Base-by-base conservation (phyloP, 176 grass and related monocot genomes). In the Lolium rigidum region DNA sequence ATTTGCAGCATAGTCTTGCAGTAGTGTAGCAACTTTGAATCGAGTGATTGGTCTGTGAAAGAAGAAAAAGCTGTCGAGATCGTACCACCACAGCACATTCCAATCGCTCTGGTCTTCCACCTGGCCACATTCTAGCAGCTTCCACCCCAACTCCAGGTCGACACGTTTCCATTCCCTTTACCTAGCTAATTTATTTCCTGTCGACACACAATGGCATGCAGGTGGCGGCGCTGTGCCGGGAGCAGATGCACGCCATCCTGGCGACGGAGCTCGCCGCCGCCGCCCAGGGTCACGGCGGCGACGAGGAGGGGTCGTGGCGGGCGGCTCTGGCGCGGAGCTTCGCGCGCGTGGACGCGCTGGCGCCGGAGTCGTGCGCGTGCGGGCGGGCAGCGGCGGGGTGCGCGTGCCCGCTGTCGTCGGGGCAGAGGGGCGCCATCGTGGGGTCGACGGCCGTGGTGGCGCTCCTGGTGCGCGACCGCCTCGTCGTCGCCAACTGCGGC, bases 361-460 rank as follows among this genome's bases (percentile, higher is more conserved):
- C 91, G 15, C 22, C 84, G 39, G 43, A 47, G 37, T 86, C 92
- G 41, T 98, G 93, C 87, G 96, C 92, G 41, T 98, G 96, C 78
- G 96, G 95, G 0, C 80, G 66, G 7, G 73, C 84, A 10, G 55
- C 26, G 22, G 88, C 93, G 12, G 24, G 28, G 37, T 98, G 96
- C 92, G 3, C 16, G 0, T 98, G 96, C 88, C 78, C 86, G 74
- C 81, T 84, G 7, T 83, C 95, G 3, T 64, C 89, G 3, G 85
- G 63, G 49, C 82, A 64, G 11, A 20, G 57, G 21, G 77, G 84
- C 61, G 69, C 81, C 62, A 91, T 98, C 85, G 90, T 95, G 3
- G 97, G 97, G 0, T 98, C 97, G 63, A 98, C 97, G 14, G 97
- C 97, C 69, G 97, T 94, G 3, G 86, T 95, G 14, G 94, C 90